Evolutionary conservation across 495 filamentous ascomycete genomes (phyloP).

Genomic region (Pseudotulostoma volvatum): DNA sequence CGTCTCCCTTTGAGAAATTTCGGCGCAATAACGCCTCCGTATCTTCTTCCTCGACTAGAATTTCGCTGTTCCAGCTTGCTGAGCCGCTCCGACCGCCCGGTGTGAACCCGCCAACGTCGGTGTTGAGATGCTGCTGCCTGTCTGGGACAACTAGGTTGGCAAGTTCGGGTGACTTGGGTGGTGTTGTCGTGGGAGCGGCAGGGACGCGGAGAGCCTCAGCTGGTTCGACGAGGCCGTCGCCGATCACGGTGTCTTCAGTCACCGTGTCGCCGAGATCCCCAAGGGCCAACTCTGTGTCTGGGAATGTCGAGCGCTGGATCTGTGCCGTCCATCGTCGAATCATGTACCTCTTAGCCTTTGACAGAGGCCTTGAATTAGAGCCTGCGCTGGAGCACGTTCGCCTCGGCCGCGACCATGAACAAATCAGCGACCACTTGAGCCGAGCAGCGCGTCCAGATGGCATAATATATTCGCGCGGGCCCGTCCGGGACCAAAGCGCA

Average conservation of each 20-base stretch:
- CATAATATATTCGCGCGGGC: conserved; percentile 24
- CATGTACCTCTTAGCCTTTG: conserved; percentile 27
- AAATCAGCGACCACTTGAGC: conserved; percentile 32
- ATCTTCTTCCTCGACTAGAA: conserved; percentile 33
- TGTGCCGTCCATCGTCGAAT: conserved; percentile 27
- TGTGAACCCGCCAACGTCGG: neutral
- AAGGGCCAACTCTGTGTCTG: conserved; percentile 4
- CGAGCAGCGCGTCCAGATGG: conserved; percentile 15
- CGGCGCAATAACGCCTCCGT: too few species aligned
- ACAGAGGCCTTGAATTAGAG: conserved; percentile 25
- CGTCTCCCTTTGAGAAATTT: too few species aligned
- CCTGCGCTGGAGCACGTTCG: conserved; percentile 9
- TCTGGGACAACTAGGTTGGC: conserved; percentile 1
- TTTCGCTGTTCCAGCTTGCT: conserved; percentile 13
- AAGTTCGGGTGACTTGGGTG: neutral
- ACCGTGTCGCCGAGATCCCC: conserved; percentile 8
- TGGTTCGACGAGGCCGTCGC: conserved; percentile 8
- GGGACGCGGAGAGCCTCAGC: conserved; percentile 6
- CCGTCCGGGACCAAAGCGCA: conserved; percentile 30
- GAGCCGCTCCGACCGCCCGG: conserved; percentile 7
- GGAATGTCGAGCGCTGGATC: conserved; percentile 7
- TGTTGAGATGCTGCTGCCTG: conserved; percentile 4
- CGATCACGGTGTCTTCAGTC: conserved; percentile 9
- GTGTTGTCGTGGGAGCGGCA: conserved; percentile 2
- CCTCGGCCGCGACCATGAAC: conserved; percentile 24